These are phyloP conservation scores for Globisporangium viniferum DNA, from an alignment of 352 stramenopile species.

Conservation along the genomic window DNA sequence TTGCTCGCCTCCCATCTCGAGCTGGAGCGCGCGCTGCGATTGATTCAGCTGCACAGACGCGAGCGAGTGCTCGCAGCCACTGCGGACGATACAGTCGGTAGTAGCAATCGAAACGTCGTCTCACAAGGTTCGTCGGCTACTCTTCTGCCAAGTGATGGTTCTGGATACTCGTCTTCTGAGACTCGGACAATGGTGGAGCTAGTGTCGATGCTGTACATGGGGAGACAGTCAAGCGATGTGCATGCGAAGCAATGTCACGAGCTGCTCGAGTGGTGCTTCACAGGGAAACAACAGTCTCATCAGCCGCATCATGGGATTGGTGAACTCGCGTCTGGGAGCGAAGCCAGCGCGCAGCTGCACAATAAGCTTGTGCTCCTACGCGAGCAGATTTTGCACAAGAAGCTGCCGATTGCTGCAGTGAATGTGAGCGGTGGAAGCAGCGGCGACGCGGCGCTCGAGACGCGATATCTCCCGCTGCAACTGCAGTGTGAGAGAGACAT, in stretches of 20 bases:
- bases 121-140: neutral
- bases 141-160: constrained; percentile 1
- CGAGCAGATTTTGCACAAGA: constrained; percentile 16
- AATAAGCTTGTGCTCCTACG: constrained; percentile 22
- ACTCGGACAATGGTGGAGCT: constrained; percentile 24
- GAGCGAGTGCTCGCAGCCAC: constrained; percentile 27
- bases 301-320: neutral
- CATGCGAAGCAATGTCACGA: constrained; percentile 29
- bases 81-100: constrained; percentile 4
- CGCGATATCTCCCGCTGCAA: constrained; percentile 3
- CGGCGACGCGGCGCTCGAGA: neutral
- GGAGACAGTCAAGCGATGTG: constrained; percentile 19
- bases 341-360: constrained; percentile 4
- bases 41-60: constrained; percentile 30
- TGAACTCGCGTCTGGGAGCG: neutral
- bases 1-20: constrained; percentile 45
- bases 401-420: constrained; percentile 11
- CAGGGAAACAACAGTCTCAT: neutral
- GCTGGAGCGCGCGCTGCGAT: constrained; percentile 23
- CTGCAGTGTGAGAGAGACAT: constrained; percentile 7
- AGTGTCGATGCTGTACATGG: constrained; percentile 31
- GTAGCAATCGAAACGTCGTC: constrained; percentile 5
- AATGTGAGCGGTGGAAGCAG: neutral
- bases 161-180: constrained; percentile 2
- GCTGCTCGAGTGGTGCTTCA: constrained; percentile 33